Percentiles rank a stretch among this genome's conserved stretches.
Conservation (phyloP, 1,284 basidiomycete species). For the Ustilago crameri region DNA sequence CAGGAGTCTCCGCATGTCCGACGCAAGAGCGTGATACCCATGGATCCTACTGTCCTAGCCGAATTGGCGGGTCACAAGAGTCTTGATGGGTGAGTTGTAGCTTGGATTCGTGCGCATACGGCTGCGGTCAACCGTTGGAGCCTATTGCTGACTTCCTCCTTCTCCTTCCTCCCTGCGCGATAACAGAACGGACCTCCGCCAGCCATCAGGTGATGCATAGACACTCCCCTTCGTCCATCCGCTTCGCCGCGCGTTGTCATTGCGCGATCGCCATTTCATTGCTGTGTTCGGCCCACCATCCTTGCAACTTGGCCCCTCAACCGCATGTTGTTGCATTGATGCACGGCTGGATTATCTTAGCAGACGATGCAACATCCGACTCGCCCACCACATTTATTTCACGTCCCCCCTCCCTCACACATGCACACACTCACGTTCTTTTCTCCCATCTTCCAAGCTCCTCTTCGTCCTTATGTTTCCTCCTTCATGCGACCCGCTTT, state of each 20-base stretch:
- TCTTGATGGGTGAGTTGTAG: slow-evolving; percentile 49
- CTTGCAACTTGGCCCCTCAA: neutral
- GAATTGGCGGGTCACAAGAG: slow-evolving; percentile 68
- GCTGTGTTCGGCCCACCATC: neutral
- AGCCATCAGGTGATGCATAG: slow-evolving; percentile 40
- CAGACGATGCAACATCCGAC: too few species aligned
- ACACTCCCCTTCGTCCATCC: neutral
- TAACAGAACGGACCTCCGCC: slow-evolving; percentile 22
- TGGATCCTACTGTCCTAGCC: slow-evolving; percentile 68
- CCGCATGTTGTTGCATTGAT: too few species aligned
- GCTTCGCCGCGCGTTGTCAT: too few species aligned
- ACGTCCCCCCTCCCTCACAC: neutral
- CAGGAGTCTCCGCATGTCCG: slow-evolving; percentile 56
- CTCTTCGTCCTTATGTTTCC: neutral
- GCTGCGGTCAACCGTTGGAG: too few species aligned
- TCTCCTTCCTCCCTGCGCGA: neutral
- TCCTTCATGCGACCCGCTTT: too few species aligned
- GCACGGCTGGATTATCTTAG: too few species aligned
- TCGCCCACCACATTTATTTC: neutral
- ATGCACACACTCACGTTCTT: neutral
- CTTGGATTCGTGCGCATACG: too few species aligned
- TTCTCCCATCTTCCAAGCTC: neutral
- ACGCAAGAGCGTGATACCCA: slow-evolving; percentile 69
- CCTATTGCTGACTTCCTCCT: neutral
- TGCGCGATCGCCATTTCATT: too few species aligned